Base-by-base conservation (phyloP, 306 rosid genomes). In the Acacia acuminata region DNA sequence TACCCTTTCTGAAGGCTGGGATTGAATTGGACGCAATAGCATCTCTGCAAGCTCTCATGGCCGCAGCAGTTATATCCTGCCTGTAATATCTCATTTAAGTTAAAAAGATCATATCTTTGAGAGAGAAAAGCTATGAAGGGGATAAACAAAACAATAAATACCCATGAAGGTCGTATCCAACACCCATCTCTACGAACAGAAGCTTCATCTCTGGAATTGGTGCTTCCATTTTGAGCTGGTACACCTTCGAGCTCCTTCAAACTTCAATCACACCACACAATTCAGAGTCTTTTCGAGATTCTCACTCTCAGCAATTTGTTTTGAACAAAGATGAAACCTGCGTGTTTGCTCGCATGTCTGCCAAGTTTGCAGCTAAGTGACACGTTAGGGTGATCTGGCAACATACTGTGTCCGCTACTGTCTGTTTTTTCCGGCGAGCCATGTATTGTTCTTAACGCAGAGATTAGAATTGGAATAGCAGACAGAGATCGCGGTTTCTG, bases 161-260 rank as follows among this genome's bases (percentile, higher is more conserved):
- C 96, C 96, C 97, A 47, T 90, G 96, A 79, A 90, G 97, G 72
- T 93, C 94, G 79, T 88, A 91, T 72, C 96, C 97, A 22, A 91
- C 97, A 20, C 92, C 94, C 97, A 93, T 91, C 86, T 93, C 94
- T 11, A 91, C 94, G 74, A 93, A 91, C 90, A 93, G 42, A 78
- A 86, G 93, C 88, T 87, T 93, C 88, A 93, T 87, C 22, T 74
- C 83, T 19, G 81, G 83, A 38, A 81, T 53, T 30, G 90, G 63
- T 82, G 82, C 79, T 72, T 87, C 96, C 94, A 90, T 88, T 82
- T 90, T 47, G 20, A 83, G 25, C 43, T 77, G 85, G 71, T 56
- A 84, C n/a, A 67, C 80, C 87, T 83, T 20, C 22, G 24, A 24
- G 20, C 63, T 60, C 51, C 51, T 50, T 50, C 56, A 50, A 15